These are phyloP conservation scores for Cerioporus squamosus DNA, from an alignment of 1,284 basidiomycete species.

Conservation along the genomic window DNA sequence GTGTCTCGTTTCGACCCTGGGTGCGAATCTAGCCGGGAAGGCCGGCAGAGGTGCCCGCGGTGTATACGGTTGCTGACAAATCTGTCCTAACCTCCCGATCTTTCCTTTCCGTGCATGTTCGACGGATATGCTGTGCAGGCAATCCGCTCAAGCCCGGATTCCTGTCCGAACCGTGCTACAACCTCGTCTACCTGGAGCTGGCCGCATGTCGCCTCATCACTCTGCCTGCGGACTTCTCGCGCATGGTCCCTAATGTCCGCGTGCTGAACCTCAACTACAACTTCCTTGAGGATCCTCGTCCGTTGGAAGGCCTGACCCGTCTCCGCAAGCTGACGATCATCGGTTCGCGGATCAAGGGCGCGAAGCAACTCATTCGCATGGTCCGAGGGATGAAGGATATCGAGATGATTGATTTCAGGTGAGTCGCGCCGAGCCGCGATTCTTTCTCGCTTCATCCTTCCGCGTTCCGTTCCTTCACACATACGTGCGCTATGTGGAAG, in stretches of 20 bases:
- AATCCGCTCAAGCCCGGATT: conserved; percentile 50
- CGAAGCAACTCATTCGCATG: conserved; percentile 71
- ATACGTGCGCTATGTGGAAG: conserved; percentile 3
- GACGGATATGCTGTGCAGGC: conserved; percentile 37
- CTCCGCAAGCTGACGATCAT: conserved; percentile 86
- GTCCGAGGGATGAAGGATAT: conserved; percentile 75
- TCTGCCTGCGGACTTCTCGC: conserved; percentile 73
- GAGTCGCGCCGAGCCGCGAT: conserved; percentile 37
- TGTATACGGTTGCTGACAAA: conserved; percentile 21
- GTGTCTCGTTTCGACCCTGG: conserved; percentile 31
- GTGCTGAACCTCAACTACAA: conserved; percentile 97
- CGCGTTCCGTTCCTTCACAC: conserved; percentile 4
- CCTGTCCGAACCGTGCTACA: conserved; percentile 75
- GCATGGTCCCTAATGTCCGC: conserved; percentile 84
- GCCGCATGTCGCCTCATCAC: conserved; percentile 86
- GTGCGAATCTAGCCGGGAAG: conserved; percentile 8
- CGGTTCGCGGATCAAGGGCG: conserved; percentile 78
- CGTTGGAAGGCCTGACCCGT: conserved; percentile 73
- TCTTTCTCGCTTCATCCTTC: conserved; percentile 3
- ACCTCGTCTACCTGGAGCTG: conserved; percentile 91
- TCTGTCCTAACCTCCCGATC: conserved; percentile 8
- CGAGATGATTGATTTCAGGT: conserved; percentile 92
- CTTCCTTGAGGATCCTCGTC: conserved; percentile 76
- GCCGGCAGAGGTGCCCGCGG: conserved; percentile 8
- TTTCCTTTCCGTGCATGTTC: conserved; percentile 5